phyloP scores from a whole-genome alignment of 768 basidiomycete species.

The Chlorophyllum brunneum region DNA sequence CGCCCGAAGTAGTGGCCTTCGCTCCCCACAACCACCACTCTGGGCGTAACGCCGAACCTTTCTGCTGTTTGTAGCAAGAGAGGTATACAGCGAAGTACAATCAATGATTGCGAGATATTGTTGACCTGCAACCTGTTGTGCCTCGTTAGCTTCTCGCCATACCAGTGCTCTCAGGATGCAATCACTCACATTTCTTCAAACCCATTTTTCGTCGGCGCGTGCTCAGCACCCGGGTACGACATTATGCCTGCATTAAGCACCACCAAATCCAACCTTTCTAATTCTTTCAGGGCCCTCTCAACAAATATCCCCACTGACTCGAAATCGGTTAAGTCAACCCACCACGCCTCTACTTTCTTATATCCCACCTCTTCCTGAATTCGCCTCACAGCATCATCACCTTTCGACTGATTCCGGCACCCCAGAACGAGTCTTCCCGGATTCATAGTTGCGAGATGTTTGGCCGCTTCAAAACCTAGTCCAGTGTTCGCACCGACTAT shows the following conservation, averaged over 20 bases:
- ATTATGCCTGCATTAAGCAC: slow-evolving; percentile 36
- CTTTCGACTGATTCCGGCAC: slow-evolving; percentile 33
- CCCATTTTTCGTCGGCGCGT: slow-evolving; percentile 28
- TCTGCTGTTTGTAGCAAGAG: slow-evolving; percentile 34
- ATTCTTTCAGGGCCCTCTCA: slow-evolving; percentile 28
- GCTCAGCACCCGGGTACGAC: background rate
- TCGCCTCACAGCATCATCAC: slow-evolving; percentile 31
- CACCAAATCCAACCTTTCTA: slow-evolving; percentile 36
- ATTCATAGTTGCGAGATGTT: slow-evolving; percentile 42
- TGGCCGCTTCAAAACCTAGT: slow-evolving; percentile 42
- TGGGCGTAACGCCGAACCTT: slow-evolving; percentile 26
- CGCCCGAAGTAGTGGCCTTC: slow-evolving; percentile 32
- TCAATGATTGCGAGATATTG: slow-evolving; percentile 34
- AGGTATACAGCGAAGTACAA: slow-evolving; percentile 40
- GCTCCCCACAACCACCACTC: slow-evolving; percentile 40
- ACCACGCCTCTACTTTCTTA: slow-evolving; percentile 32
- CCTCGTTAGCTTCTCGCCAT: background rate
- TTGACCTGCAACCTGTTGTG: slow-evolving; percentile 44
- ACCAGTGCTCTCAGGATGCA: background rate
- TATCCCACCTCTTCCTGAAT: slow-evolving; percentile 29
- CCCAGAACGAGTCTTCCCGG: slow-evolving; percentile 36
- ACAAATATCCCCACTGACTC: slow-evolving; percentile 36
- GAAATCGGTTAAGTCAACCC: slow-evolving; percentile 38
- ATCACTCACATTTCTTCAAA: slow-evolving; percentile 35
- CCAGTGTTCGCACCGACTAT: slow-evolving; percentile 51